These are phyloP conservation scores for Verbascum thapsus DNA, from an alignment of 257 asterid genomes.

Conservation along the genomic window DNA sequence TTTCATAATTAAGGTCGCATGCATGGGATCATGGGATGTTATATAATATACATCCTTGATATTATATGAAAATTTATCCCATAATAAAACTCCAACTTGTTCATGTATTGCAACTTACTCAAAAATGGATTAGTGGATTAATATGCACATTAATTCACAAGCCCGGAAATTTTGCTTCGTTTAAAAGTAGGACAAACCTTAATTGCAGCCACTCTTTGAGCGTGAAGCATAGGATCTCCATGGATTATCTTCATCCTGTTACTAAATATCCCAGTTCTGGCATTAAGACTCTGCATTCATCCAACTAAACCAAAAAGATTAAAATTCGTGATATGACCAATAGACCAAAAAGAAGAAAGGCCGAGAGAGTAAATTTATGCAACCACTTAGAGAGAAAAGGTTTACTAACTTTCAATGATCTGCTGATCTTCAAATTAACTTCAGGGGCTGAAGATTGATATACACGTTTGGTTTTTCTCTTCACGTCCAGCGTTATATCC, in stretches of 20 bases:
- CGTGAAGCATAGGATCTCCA: conserved; percentile 74
- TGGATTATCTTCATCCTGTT: conserved; percentile 94
- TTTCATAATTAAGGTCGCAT: no score
- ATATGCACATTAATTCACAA: no score
- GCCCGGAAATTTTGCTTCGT: no score
- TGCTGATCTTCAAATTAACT: conserved; percentile 93
- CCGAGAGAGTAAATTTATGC: no score
- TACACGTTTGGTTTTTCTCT: conserved; percentile 66
- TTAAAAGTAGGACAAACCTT: conserved; percentile 77
- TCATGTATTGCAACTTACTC: no score
- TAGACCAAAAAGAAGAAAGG: conserved; percentile 13
- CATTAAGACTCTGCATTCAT: conserved; percentile 98
- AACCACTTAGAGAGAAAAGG: no score
- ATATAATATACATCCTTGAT: no score
- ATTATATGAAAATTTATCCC: no score
- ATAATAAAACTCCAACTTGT: no score
- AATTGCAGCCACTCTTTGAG: conserved; percentile 93
- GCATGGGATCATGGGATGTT: no score
- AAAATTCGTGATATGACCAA: conserved; percentile 42
- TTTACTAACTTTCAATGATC: conserved; percentile 88
- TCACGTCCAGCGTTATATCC: conserved; percentile 70
- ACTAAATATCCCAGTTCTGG: conserved; percentile 85
- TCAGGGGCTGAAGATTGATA: conserved; percentile 74
- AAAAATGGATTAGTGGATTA: no score
- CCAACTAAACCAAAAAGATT: conserved; percentile 77